Percentiles rank a stretch among this genome's conserved stretches.
These are phyloP conservation scores for Pachysandra terminalis DNA, from an alignment of 164 flowering plant genomes.

Conservation along the genomic window DNA sequence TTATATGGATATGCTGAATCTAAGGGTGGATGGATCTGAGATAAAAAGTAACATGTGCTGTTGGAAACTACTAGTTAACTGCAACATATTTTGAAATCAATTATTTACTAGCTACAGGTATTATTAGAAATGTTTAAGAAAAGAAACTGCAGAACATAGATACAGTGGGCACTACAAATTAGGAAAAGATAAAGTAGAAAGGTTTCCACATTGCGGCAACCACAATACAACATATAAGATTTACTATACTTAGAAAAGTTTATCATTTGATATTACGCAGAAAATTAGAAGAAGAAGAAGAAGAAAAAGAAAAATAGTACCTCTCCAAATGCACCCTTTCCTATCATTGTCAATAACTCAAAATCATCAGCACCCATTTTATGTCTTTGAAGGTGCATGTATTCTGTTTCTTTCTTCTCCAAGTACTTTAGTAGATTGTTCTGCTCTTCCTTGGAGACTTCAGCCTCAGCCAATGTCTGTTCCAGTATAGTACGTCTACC, in stretches of 20 bases:
- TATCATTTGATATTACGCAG: background rate
- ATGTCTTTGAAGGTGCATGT: conserved; percentile 95
- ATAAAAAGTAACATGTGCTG: too few relatives aligned
- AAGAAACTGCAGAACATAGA: background rate
- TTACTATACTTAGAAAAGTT: background rate
- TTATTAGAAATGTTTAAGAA: background rate
- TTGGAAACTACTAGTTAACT: too few relatives aligned
- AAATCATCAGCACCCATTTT: conserved; percentile 98
- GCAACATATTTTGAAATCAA: background rate
- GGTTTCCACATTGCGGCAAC: background rate
- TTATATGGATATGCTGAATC: too few relatives aligned
- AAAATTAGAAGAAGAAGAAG: too few relatives aligned
- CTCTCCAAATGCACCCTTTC: conserved; percentile 98
- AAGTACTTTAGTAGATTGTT: conserved; percentile 67
- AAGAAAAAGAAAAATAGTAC: background rate
- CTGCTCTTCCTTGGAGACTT: conserved; percentile 87
- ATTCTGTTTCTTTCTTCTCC: conserved; percentile 94
- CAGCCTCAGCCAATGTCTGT: conserved; percentile 89
- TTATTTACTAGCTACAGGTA: background rate
- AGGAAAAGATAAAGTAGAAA: background rate
- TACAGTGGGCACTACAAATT: background rate
- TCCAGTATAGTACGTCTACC: conserved; percentile 74
- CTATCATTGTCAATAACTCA: conserved; percentile 94
- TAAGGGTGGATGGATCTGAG: too few relatives aligned
- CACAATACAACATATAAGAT: background rate